A percentile compares a stretch with the other conserved stretches of the same genome.
These are phyloP conservation scores for Elsinoe batatas DNA, from an alignment of 2,329 filamentous ascomycete species.

Conservation along the genomic window DNA sequence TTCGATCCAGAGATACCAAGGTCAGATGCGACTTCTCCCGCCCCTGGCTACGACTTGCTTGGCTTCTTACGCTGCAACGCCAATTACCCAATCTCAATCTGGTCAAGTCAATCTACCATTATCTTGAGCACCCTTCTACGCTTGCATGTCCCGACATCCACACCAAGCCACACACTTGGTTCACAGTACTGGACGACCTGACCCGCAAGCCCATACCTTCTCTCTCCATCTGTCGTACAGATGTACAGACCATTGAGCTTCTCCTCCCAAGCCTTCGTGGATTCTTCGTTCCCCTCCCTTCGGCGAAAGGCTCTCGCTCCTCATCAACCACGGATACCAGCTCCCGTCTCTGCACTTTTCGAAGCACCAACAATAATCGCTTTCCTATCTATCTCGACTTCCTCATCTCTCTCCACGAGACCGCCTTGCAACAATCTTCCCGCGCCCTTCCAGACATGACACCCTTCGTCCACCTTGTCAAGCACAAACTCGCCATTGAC, in stretches of 20 bases:
- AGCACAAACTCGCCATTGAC: slow-evolving; percentile 45
- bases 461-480: slow-evolving; percentile 54
- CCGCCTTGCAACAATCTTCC: slow-evolving; percentile 16
- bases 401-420: slow-evolving; percentile 44
- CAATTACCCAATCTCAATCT: slow-evolving; percentile 55
- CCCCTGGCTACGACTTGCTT: slow-evolving; percentile 77
- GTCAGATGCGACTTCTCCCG: slow-evolving; percentile 70
- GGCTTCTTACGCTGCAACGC: slow-evolving; percentile 67
- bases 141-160: slow-evolving; percentile 49
- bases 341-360: slow-evolving; percentile 58
- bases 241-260: slow-evolving; percentile 60
- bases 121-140: slow-evolving; percentile 41
- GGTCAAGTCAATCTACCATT: slow-evolving; percentile 57
- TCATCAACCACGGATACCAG: slow-evolving; percentile 16
- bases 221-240: slow-evolving; percentile 67
- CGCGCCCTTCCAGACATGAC: slow-evolving; percentile 43
- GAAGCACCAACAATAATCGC: slow-evolving; percentile 45
- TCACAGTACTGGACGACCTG: slow-evolving; percentile 60
- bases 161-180: slow-evolving; percentile 57
- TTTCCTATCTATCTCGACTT: slow-evolving; percentile 49
- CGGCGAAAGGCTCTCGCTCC: slow-evolving; percentile 32
- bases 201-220: slow-evolving; percentile 53
- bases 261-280: slow-evolving; percentile 64
- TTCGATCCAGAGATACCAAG: slow-evolving; percentile 28
- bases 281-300: slow-evolving; percentile 46